Base-by-base conservation (phyloP, 2,329 filamentous ascomycete genomes). In the Phaeosphaeria sp. region DNA sequence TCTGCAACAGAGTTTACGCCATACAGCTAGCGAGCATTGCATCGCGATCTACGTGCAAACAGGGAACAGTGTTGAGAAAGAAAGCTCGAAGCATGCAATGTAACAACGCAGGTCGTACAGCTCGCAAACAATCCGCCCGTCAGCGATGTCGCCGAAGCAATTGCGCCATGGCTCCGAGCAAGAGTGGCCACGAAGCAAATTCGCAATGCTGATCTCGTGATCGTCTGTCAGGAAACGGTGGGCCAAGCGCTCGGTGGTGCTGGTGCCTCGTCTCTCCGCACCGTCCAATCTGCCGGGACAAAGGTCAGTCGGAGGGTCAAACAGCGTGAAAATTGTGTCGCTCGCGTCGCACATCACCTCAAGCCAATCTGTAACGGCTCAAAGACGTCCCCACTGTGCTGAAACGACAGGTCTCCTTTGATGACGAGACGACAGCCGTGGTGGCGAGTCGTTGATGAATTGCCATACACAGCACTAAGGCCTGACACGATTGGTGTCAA, bases 191-290 rank as follows among this genome's bases (percentile, higher is more conserved):
- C 22, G 44, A 17, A 46, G 22, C 22, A 27, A 46, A 6, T 46
- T 46, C 22, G 30, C 30, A 36, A 36, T 36, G 30, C 44, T 46
- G 13, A 22, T 21, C n/a, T 20, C n/a, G 21, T 44, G 42, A 22
- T 18, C 18, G 15, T n/a, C 62, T 69, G 64, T 67, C 63, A 67
- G 55, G 56, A 53, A 65, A 67, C 63, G 64, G 59, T 53, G n/a
- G 63, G 49, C 44, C 49, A 49, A 49, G 53, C 50, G 58, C 63
- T 65, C 57, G 60, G 59, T 40, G 53, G 56, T 60, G 62, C 55
- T 66, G 58, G 60, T 50, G 60, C 53, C 45, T 66, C 60, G 59
- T 47, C 62, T 69, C 71, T 74, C 71, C 67, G 59, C 72, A 64
- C 56, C 60, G 56, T 68, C 72, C 70, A 65, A 43, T 57, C 56